Evolutionary conservation across 1,139 yeast species (phyloP).

Genomic region (Debaryomycetaceae sp.): DNA sequence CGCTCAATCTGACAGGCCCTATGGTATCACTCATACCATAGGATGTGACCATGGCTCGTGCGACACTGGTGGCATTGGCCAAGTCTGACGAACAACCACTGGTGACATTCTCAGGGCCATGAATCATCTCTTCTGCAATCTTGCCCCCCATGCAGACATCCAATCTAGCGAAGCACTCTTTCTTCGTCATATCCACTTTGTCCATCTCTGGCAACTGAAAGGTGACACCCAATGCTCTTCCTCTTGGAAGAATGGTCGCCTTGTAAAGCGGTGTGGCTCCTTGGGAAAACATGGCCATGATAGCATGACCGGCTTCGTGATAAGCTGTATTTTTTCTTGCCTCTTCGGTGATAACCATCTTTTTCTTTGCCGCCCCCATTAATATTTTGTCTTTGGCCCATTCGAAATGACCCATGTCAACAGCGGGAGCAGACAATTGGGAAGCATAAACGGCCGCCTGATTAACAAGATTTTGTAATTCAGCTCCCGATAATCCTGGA

Average conservation of each 20-base stretch:
- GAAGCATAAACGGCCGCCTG: constrained; percentile 98
- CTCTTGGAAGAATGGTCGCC: constrained; percentile 96
- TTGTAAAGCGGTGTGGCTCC: constrained; percentile 97
- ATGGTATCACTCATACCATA: constrained; percentile 95
- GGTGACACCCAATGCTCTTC: constrained; percentile 93
- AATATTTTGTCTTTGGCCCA: constrained; percentile 99
- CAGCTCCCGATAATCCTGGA: constrained; percentile 97
- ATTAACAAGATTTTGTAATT: constrained; percentile 88
- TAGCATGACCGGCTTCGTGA: constrained; percentile 99
- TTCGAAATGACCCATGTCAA: constrained; percentile 88
- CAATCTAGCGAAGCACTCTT: constrained; percentile 84
- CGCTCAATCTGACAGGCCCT: constrained; percentile 86
- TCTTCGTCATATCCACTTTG: constrained; percentile 87
- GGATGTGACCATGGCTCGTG: constrained; percentile 94
- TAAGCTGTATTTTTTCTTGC: constrained; percentile 91
- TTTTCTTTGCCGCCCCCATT: constrained; percentile 96
- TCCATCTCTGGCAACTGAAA: constrained; percentile 99
- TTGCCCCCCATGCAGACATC: constrained; percentile 99
- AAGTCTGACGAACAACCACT: constrained; percentile 93
- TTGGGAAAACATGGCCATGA: constrained; percentile 89
- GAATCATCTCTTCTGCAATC: constrained; percentile 89
- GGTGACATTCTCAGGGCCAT: constrained; percentile 90
- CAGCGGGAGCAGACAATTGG: constrained; percentile 85
- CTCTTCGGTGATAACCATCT: constrained; percentile 96
- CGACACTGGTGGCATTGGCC: constrained; percentile 84